Percentiles rank a stretch among this genome's conserved stretches.
phyloP scores from a whole-genome alignment of 441 rosid species.

The Euphorbia corollata region DNA sequence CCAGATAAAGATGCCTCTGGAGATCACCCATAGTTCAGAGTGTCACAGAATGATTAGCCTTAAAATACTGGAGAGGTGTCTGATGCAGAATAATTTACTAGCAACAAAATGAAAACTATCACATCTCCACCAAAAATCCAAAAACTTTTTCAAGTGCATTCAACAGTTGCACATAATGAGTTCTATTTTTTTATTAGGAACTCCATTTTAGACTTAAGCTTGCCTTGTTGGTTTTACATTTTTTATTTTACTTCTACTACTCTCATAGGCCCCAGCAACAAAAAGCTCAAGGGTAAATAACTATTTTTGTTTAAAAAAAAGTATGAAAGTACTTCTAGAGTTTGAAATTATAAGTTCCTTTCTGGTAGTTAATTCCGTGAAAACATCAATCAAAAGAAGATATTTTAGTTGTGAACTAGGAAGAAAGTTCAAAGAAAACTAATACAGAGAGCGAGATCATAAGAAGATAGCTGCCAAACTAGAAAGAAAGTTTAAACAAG shows the following conservation, averaged over 20 bases:
- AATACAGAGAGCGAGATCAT: neutral
- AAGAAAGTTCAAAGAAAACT: neutral
- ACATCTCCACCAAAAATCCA: neutral
- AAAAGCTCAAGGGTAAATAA: neutral
- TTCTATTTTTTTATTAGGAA: neutral
- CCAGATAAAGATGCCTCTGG: conserved; percentile 98
- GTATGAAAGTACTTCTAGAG: neutral
- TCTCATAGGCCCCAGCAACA: neutral
- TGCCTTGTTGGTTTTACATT: neutral
- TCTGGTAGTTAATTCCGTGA: neutral
- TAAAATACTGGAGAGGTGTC: neutral
- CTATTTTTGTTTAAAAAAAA: neutral
- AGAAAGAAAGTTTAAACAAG: neutral
- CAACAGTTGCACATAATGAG: conserved; percentile 3
- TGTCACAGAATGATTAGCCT: conserved; percentile 12
- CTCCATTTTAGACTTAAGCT: neutral
- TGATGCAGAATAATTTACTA: neutral
- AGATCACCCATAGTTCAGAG: conserved; percentile 22
- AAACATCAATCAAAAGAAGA: neutral
- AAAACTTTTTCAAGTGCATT: neutral
- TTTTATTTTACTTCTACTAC: neutral
- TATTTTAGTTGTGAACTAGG: neutral
- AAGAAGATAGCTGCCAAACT: neutral
- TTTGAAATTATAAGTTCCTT: neutral
- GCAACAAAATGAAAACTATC: neutral